Evolutionary conservation across 805 yeast species (phyloP).

Genomic region (Kuraishia hungarica): DNA sequence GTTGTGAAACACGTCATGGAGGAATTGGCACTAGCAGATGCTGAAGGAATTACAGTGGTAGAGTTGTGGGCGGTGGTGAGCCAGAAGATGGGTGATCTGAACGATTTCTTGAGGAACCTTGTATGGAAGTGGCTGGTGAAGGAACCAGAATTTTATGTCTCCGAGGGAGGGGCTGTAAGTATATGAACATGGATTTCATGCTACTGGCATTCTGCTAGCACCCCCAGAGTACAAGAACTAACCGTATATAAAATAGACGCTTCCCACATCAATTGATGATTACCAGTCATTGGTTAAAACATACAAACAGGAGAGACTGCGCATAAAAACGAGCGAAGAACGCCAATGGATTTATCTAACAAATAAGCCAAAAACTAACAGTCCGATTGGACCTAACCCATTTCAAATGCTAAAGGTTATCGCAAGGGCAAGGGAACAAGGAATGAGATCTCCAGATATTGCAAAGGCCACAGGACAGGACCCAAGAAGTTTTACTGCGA

Average conservation of each 20-base stretch:
- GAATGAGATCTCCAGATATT: conserved; percentile 52
- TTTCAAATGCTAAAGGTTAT: conserved; percentile 49
- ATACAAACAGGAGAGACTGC: conserved; percentile 3
- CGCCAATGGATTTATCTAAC: conserved; percentile 51
- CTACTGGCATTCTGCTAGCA: too few relatives aligned
- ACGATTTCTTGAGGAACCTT: conserved; percentile 22
- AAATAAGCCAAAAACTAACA: conserved; percentile 43
- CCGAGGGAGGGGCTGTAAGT: conserved; percentile 6
- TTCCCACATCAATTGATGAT: not conserved
- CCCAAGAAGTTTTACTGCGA: conserved; percentile 56
- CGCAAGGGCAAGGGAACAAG: conserved; percentile 45
- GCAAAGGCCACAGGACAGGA: conserved; percentile 57
- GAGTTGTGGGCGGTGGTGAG: conserved; percentile 24
- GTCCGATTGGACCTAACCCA: conserved; percentile 31
- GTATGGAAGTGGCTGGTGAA: conserved; percentile 28
- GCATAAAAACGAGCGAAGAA: conserved; percentile 38
- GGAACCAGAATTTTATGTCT: conserved; percentile 17
- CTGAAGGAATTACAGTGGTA: conserved; percentile 20
- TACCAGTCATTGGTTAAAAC: not conserved
- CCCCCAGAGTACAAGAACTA: not conserved
- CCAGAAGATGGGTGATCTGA: conserved; percentile 11
- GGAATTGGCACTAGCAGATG: conserved; percentile 25
- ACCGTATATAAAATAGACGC: not conserved
- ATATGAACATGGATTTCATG: not conserved
- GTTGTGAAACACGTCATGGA: conserved; percentile 23